Percentiles rank a stretch among this genome's conserved stretches.
Conservation (phyloP, 129 eudicot genomes). For the Logfia minima region DNA sequence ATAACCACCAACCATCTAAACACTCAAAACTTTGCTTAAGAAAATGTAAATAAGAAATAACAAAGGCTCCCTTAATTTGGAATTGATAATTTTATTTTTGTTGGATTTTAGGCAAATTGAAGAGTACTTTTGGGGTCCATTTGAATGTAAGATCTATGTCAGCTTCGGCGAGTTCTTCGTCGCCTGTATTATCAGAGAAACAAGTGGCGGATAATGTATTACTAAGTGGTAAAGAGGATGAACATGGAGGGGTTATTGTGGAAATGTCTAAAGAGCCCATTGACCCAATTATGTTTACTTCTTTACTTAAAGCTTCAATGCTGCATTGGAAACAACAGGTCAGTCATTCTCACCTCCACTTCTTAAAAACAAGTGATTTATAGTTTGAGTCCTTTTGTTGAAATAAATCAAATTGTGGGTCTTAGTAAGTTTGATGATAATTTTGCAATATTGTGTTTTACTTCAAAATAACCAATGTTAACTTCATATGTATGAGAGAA, state of each 20-base stretch:
- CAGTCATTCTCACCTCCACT: slow-evolving; percentile 13
- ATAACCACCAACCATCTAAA: too few species aligned
- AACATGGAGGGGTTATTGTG: slow-evolving; percentile 65
- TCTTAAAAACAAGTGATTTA: neutral
- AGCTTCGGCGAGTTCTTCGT: slow-evolving; percentile 9
- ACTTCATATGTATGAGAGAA: neutral
- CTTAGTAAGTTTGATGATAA: too few species aligned
- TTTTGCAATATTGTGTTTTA: neutral
- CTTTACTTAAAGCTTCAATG: slow-evolving; percentile 58
- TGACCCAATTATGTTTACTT: slow-evolving; percentile 47
- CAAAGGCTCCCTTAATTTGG: neutral
- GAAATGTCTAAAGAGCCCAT: slow-evolving; percentile 58
- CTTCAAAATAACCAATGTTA: neutral
- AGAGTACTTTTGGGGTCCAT: neutral
- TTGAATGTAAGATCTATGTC: slow-evolving; percentile 14
- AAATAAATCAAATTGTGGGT: too few species aligned
- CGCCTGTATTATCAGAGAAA: slow-evolving; percentile 34
- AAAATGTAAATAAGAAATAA: neutral
- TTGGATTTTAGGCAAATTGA: neutral
- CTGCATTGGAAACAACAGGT: slow-evolving; percentile 70
- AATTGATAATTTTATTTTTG: neutral
- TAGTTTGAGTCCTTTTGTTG: neutral
- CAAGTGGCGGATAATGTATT: slow-evolving; percentile 26
- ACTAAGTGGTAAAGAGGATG: slow-evolving; percentile 49
- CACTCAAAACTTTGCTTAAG: too few species aligned